Evolutionary conservation across 345 rosid genomes (phyloP), one percentile per base, ranked within the genome.

Genomic region (Schrenkiella parvula): DNA sequence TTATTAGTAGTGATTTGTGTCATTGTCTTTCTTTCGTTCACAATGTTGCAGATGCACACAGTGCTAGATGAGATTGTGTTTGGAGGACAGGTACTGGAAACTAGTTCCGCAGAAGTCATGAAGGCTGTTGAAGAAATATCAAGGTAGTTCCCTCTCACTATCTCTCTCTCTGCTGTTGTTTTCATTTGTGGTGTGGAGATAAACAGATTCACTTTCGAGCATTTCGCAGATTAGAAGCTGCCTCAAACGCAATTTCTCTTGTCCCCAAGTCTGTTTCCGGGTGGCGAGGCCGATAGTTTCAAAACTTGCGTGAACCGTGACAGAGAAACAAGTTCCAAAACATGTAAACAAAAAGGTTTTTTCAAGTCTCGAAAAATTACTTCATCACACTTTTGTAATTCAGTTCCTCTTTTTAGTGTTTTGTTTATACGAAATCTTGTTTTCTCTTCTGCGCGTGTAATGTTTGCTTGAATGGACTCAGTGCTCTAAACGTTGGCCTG

Each of bases 71-170:
- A 87, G 85, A 95, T 91, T 32, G 74, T 95, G 54, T 89, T 87
- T 75, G 97, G 97, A 77, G 99, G 98, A 35, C 97, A 95, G 59
- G 98, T 91, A 70, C 80, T 92, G 31, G 99, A 95, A 81, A 91
- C 98, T 76, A 91, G 85, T 76, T 89, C 96, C 19, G 39, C 82
- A 4, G 98, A 95, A 79, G 83, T 95, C 64, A 80, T 87, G 71
- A 95, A 78, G 73, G 92, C 89, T 55, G 86, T 87, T 22, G 93
- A 91, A 82, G 93, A 95, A 76, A 91, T 95, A 81, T 87, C 96
- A 6, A 91, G 76, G 99, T 91, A 68, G 52, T 11, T 39, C 52
- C 8, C 77, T 73, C 64, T 38, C 66, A 43, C 65, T 56, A 75
- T 64, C 5, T 54, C 25, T 46, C 15, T 44, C 56, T 39, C 56